Evolutionary conservation across 257 asterid species (phyloP).

Genomic region (Nicotiana undulata): DNA sequence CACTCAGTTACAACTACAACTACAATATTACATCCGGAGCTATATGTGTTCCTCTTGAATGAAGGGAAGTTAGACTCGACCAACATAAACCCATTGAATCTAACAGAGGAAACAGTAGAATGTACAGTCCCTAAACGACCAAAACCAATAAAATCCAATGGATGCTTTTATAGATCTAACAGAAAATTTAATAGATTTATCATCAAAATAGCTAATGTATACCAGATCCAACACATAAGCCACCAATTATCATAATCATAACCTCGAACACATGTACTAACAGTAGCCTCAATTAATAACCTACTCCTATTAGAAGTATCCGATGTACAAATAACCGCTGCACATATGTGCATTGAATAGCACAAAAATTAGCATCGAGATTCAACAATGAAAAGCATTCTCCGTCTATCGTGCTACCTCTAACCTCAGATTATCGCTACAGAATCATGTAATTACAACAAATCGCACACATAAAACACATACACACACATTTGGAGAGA

Average conservation of each 20-base stretch:
- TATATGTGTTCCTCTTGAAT: neutral
- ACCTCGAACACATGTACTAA: neutral
- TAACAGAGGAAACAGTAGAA: neutral
- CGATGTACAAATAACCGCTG: neutral
- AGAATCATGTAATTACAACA: neutral
- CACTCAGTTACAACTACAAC: neutral
- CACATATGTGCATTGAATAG: neutral
- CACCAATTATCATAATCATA: neutral
- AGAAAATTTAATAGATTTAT: neutral
- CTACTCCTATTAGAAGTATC: neutral
- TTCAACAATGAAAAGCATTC: neutral
- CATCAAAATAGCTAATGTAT: neutral
- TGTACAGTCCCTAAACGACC: neutral
- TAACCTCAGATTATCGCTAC: neutral
- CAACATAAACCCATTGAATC: neutral
- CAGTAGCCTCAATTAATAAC: neutral
- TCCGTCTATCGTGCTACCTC: neutral
- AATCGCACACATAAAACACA: neutral
- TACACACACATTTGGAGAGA: neutral
- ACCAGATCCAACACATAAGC: constrained; percentile 10
- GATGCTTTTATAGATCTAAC: constrained; percentile 2
- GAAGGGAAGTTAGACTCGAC: neutral
- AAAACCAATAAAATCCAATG: neutral
- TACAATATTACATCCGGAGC: too few relatives aligned
- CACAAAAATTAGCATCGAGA: neutral